A percentile compares a stretch with the other conserved stretches of the same genome.
Conservation (phyloP, 306 rosid species). For the Crotalaria pallida region DNA sequence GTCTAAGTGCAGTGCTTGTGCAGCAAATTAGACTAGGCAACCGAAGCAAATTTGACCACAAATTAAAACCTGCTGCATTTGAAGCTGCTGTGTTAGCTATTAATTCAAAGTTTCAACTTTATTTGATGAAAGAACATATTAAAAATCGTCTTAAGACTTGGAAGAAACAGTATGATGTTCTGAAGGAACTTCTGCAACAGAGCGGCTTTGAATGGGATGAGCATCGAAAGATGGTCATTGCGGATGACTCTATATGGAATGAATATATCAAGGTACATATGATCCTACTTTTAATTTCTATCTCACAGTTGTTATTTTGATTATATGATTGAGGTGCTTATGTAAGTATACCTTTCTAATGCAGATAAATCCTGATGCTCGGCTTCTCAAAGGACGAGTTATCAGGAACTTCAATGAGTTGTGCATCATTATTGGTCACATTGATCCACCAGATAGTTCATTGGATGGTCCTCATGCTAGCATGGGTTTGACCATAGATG, state of each 20-base stretch:
- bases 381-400: slow-evolving; percentile 41
- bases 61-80: slow-evolving; percentile 38
- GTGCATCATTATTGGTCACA: slow-evolving; percentile 38
- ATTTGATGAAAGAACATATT: slow-evolving; percentile 42
- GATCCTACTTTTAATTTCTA: background rate
- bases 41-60: slow-evolving; percentile 34
- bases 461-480: slow-evolving; percentile 19
- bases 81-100: slow-evolving; percentile 45
- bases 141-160: slow-evolving; percentile 47
- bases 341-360: slow-evolving; percentile 6
- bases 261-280: slow-evolving; percentile 42
- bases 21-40: slow-evolving; percentile 46
- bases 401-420: slow-evolving; percentile 45
- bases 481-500: slow-evolving; percentile 31
- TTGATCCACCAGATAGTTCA: slow-evolving; percentile 37
- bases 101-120: slow-evolving; percentile 36
- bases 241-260: slow-evolving; percentile 42
- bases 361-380: slow-evolving; percentile 50
- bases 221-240: slow-evolving; percentile 41
- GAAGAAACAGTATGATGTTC: slow-evolving; percentile 40
- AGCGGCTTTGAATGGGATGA: slow-evolving; percentile 51
- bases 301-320: background rate
- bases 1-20: slow-evolving; percentile 37
- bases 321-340: background rate
- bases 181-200: slow-evolving; percentile 35